phyloP scores from a whole-genome alignment of 2,329 filamentous ascomycete species.

The Aspergillus pseudoviridinutans region DNA sequence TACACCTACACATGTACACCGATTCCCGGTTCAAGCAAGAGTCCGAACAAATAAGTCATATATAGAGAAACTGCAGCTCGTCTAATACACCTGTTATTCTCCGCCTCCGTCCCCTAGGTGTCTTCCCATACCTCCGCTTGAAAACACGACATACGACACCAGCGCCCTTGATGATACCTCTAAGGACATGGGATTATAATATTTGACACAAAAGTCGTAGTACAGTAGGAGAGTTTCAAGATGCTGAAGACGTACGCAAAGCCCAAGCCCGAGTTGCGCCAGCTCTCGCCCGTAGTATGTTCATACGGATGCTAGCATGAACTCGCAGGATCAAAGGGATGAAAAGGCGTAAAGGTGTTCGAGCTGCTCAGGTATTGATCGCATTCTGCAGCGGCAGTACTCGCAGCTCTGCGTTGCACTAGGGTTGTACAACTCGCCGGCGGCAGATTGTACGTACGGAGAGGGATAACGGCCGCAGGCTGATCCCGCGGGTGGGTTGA shows the following conservation, averaged over 20 bases:
- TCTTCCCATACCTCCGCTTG: constrained; percentile 28
- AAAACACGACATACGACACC: constrained; percentile 27
- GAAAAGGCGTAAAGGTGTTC: constrained; percentile 35
- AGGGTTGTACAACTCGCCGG: constrained; percentile 54
- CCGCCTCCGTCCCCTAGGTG: constrained; percentile 26
- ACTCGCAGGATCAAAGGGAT: neutral
- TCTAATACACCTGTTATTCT: constrained; percentile 21
- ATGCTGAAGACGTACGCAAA: constrained; percentile 59
- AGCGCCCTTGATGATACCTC: constrained; percentile 18
- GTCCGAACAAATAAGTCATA: neutral
- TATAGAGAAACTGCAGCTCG: neutral
- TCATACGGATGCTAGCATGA: constrained; percentile 1
- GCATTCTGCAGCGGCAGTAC: constrained; percentile 39
- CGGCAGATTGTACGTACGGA: constrained; percentile 45
- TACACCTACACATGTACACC: too few species aligned
- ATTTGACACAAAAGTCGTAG: constrained; percentile 43
- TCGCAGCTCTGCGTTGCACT: constrained; percentile 50
- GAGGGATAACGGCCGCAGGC: constrained; percentile 60
- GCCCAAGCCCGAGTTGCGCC: constrained; percentile 65
- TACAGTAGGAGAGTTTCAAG: too few species aligned
- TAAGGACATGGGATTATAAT: constrained; percentile 37
- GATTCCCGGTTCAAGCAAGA: too few species aligned
- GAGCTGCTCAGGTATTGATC: constrained; percentile 44
- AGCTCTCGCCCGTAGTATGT: constrained; percentile 53
- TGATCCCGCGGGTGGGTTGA: constrained; percentile 56